Evolutionary conservation across 768 basidiomycete genomes (phyloP).

Genomic region (Phylloporus arenicola): DNA sequence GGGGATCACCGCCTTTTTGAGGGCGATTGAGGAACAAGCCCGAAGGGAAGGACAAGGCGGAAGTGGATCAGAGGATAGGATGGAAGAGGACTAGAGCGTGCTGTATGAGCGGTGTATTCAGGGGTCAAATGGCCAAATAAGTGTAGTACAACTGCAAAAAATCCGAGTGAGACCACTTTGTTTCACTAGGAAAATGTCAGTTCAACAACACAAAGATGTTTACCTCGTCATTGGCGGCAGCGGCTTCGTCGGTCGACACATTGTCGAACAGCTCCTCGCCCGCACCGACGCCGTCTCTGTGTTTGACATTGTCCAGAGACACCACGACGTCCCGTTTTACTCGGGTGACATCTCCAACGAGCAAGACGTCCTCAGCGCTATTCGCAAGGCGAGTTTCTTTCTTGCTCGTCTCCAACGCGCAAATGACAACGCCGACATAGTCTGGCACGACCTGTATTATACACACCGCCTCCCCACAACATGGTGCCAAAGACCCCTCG

Average conservation of each 20-base stretch:
- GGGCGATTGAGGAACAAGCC: conserved; percentile 74
- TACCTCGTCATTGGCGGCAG: conserved; percentile 94
- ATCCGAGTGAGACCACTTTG: too few relatives aligned
- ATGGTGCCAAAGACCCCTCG: conserved; percentile 59
- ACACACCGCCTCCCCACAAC: conserved; percentile 87
- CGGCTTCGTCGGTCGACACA: conserved; percentile 86
- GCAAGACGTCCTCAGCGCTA: conserved; percentile 61
- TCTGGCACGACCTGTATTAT: conserved; percentile 86
- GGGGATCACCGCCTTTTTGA: conserved; percentile 72
- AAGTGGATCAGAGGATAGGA: conserved; percentile 41
- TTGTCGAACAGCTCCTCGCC: conserved; percentile 78
- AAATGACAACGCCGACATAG: conserved; percentile 31
- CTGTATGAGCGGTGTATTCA: too few relatives aligned
- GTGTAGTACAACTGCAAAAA: too few relatives aligned
- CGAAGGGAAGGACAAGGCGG: conserved; percentile 37
- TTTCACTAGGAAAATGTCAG: conserved; percentile 12
- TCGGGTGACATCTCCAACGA: conserved; percentile 84
- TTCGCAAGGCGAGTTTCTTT: conserved; percentile 55
- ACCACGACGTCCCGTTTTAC: conserved; percentile 83
- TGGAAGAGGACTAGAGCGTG: conserved; percentile 82
- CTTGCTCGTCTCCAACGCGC: background rate
- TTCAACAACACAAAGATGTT: conserved; percentile 47
- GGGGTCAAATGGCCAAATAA: too few relatives aligned
- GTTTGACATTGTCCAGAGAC: conserved; percentile 89
- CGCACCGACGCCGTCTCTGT: conserved; percentile 78